Base-by-base conservation (phyloP, 768 basidiomycete genomes). In the Mycena haematopus region DNA sequence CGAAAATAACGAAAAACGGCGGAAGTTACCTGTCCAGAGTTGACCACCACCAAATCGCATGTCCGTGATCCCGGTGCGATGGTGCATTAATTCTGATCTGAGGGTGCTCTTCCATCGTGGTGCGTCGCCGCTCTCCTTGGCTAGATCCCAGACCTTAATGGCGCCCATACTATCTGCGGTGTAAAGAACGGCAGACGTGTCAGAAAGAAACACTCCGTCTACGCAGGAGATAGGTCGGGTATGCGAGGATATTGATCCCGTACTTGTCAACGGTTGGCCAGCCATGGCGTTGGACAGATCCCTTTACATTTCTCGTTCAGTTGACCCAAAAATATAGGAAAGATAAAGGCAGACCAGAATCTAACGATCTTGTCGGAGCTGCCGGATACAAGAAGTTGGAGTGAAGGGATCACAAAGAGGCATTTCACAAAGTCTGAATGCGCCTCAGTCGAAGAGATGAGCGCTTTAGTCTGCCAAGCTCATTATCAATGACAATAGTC, bases 101-200 rank as follows among this genome's bases (percentile, higher is more conserved):
- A 85, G 70, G 6, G 77, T 77, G 67, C 78, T 75, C 47, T 75
- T 75, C 87, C 89, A 88, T 46, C 85, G 77, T 1, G 82, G 75
- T 1, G 71, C 62, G 1, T 60, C 65, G 17, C 69, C 74, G 11
- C 60, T 69, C 56, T 81, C 80, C 66, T 84, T 83, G 49, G 75
- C 75, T 52, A 96, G 70, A 25, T 83, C 76, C 96, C 96, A 99
- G 29, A 87, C 75, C 62, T 89, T 92, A 72, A 98, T 87, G 10
- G 91, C 73, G 2, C 96, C 97, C 89, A 99, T 92, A 3, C 93
- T 96, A 74, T 99, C 96, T 8, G 86, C 93, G 0, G 94, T 93
- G 72, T 89, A 92, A 6, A 99, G 75, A 27, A 82, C 76, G 0
- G 78, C 83, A 21, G 78, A 76, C 13, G 71, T 72, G n/a, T 77